A percentile compares a stretch with the other conserved stretches of the same genome.
Conservation (phyloP, 192 early-diverging fungal genomes). For the Backusella psychrophila region DNA sequence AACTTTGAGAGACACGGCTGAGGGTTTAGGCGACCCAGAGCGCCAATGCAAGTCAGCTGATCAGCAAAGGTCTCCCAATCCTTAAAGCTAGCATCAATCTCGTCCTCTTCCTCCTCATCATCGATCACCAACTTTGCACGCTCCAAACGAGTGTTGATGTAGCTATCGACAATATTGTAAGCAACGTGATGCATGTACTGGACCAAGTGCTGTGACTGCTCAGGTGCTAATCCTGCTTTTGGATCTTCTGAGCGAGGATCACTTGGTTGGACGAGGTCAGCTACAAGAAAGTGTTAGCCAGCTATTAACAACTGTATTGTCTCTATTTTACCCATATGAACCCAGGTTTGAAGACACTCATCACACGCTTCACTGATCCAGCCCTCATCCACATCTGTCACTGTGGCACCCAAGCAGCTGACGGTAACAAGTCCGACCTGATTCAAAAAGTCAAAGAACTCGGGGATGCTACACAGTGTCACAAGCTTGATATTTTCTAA, state of each 20-base stretch:
- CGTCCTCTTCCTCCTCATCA: slow-evolving; percentile 50
- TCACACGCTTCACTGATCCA: slow-evolving; percentile 61
- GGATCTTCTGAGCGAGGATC: slow-evolving; percentile 8
- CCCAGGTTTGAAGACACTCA: slow-evolving; percentile 61
- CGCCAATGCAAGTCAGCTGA: slow-evolving; percentile 65
- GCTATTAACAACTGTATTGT: neutral
- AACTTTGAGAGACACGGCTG: slow-evolving; percentile 49
- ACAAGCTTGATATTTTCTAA: slow-evolving; percentile 50
- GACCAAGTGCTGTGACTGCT: slow-evolving; percentile 26
- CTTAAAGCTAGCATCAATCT: slow-evolving; percentile 44
- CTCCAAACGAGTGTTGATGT: slow-evolving; percentile 60
- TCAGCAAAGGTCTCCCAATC: slow-evolving; percentile 73
- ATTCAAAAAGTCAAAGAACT: slow-evolving; percentile 56
- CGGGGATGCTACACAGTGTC: slow-evolving; percentile 48
- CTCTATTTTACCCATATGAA: slow-evolving; percentile 46
- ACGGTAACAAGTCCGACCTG: slow-evolving; percentile 55
- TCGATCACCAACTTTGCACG: slow-evolving; percentile 45
- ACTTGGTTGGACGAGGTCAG: slow-evolving; percentile 16
- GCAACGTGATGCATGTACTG: slow-evolving; percentile 51
- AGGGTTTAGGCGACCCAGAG: slow-evolving; percentile 59
- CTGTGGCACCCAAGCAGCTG: slow-evolving; percentile 42
- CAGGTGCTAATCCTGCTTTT: slow-evolving; percentile 7
- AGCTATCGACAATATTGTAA: slow-evolving; percentile 56
- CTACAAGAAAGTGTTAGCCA: neutral
- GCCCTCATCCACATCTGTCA: slow-evolving; percentile 41